Percentiles rank a stretch among this genome's conserved stretches.
These are phyloP conservation scores for Blastomyces percursus DNA, from an alignment of 2,329 filamentous ascomycete species.

Conservation along the genomic window DNA sequence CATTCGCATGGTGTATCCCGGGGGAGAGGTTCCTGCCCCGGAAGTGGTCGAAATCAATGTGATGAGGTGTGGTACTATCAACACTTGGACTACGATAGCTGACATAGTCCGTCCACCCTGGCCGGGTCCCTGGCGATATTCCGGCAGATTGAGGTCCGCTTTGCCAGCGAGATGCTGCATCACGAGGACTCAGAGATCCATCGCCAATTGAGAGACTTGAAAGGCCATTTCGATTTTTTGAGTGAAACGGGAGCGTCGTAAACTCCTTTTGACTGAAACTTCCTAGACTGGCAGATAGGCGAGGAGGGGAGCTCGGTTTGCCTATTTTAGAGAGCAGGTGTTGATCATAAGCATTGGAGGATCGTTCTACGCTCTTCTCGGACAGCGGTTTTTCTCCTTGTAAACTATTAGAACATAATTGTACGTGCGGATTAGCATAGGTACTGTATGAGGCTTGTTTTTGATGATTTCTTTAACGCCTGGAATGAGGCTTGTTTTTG, in stretches of 20 bases:
- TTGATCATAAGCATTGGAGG: conserved; percentile 53
- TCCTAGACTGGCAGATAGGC: conserved; percentile 28
- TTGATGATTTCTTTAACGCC: too few species aligned
- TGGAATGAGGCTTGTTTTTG: not conserved
- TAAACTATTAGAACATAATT: conserved; percentile 31
- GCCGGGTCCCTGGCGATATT: conserved; percentile 32
- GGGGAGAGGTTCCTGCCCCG: conserved; percentile 21
- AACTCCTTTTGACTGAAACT: conserved; percentile 19
- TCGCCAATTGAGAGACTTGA: conserved; percentile 13
- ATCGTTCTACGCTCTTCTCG: conserved; percentile 45
- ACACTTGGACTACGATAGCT: conserved; percentile 35
- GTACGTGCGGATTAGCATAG: conserved; percentile 4
- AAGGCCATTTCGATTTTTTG: conserved; percentile 22
- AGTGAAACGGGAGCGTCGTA: conserved; percentile 24
- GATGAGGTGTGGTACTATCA: conserved; percentile 32
- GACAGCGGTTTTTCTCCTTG: conserved; percentile 51
- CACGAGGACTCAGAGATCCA: conserved; percentile 12
- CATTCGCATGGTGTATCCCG: conserved; percentile 18
- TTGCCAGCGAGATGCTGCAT: conserved; percentile 23
- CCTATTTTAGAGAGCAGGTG: conserved; percentile 52
- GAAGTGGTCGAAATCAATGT: conserved; percentile 33
- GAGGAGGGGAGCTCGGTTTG: conserved; percentile 46
- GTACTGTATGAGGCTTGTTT: not conserved
- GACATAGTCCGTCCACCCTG: conserved; percentile 33
- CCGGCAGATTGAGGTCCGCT: conserved; percentile 29